Base-by-base conservation (phyloP, 2,329 filamentous ascomycete genomes). In the Penicillium sp. region DNA sequence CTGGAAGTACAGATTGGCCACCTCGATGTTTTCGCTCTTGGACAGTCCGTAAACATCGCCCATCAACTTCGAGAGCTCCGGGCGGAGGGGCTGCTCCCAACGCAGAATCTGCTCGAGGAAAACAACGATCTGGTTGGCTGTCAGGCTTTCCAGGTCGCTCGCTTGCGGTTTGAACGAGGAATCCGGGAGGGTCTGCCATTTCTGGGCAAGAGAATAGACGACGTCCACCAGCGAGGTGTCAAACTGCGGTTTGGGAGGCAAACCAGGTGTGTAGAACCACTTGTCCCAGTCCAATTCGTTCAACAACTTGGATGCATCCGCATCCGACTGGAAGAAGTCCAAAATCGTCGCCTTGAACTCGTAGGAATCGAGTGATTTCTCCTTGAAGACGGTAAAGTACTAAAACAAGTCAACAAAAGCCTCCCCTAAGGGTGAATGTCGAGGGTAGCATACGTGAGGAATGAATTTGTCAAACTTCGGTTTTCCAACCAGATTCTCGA, bases 391-490 rank as follows among this genome's bases (percentile, higher is more conserved):
- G 27, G 81, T 85, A 70, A 97, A 97, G 76, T 97, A 96, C 74
- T 78, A 44, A 41, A 10, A 43, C 42, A 14, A 22, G 33, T 61
- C n/a, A 60, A 40, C 33, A 47, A 5, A 13, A 9, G 18, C 28
- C 5, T 39, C 13, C 25, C 18, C 22, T n/a, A 35, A 30, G 41
- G 22, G 13, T 6, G 28, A 31, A 35, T 27, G 5, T 10, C 13
- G 24, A 20, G 38, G 31, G 35, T 6, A 16, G 59, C 69, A 20
- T 68, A 77, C 76, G 71, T 96, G 86, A 14, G 92, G 91, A 66
- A 97, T 96, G 73, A 97, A 99, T 63, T 85, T 88, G 78, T 97
- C 90, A 76, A 94, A 99, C 69, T 88, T 88, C n/a, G 87, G 80
- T 54, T 89, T 87, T 31, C 90, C 89, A 4, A 97, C 81, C 1